phyloP scores from a whole-genome alignment of 345 rosid genomes.

The Gossypium bickii region DNA sequence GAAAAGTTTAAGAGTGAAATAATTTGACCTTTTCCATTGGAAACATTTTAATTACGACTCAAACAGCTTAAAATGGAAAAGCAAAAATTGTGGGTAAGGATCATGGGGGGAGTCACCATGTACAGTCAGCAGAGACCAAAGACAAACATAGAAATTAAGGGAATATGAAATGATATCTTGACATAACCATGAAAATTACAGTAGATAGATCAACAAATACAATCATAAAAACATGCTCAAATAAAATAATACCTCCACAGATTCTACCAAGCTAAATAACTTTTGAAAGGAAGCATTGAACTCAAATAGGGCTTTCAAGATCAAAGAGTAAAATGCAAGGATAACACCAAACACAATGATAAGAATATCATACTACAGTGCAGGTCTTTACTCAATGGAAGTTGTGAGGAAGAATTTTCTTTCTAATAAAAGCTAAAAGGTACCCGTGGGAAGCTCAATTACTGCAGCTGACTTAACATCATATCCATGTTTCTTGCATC shows the following conservation, averaged over 20 bases:
- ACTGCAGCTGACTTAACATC: slow-evolving; percentile 70
- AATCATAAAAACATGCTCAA: background rate
- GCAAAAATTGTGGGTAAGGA: background rate
- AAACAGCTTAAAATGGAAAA: background rate
- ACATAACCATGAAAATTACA: background rate
- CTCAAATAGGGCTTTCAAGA: background rate
- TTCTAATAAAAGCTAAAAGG: background rate
- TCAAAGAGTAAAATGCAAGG: background rate
- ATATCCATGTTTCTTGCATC: slow-evolving; percentile 79
- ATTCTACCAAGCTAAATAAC: background rate
- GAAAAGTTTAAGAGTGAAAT: background rate
- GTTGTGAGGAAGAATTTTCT: background rate
- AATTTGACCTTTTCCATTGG: background rate
- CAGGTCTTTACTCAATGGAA: background rate
- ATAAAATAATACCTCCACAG: background rate
- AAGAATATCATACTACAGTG: background rate
- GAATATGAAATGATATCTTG: background rate
- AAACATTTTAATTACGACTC: background rate
- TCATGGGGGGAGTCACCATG: background rate
- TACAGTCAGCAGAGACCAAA: background rate
- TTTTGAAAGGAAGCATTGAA: slow-evolving; percentile 3
- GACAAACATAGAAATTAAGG: background rate
- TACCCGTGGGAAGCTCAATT: slow-evolving; percentile 91
- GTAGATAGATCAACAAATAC: background rate
- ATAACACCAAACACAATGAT: background rate